Percentiles rank a stretch among this genome's conserved stretches.
phyloP scores from a whole-genome alignment of 2,329 filamentous ascomycete genomes.

The Sporothrix sp. region DNA sequence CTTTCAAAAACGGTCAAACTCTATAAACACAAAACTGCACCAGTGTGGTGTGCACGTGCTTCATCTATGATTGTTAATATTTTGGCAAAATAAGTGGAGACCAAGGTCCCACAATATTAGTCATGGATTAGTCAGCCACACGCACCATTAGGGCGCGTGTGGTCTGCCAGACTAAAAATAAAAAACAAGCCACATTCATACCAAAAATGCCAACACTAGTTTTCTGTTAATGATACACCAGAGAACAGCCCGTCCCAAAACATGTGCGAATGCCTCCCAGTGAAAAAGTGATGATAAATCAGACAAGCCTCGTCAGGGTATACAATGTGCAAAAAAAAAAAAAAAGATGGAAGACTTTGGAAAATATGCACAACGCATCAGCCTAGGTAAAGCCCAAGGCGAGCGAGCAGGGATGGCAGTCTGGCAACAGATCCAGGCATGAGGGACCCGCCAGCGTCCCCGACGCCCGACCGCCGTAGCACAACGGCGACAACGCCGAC shows the following conservation, averaged over 20 bases:
- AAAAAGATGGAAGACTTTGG: background rate
- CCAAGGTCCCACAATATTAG: no score
- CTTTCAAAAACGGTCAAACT: no score
- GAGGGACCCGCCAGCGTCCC: constrained; percentile 8
- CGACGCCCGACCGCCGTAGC: constrained; percentile 41
- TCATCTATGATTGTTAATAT: no score
- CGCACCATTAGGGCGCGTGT: no score
- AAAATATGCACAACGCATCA: background rate
- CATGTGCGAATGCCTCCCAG: no score
- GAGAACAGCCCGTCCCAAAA: background rate
- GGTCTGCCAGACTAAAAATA: no score
- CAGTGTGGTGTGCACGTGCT: no score
- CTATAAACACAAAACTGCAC: background rate
- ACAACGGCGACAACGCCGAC: constrained; percentile 61
- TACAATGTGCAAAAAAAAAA: background rate
- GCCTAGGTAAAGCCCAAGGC: constrained; percentile 7
- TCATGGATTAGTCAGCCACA: no score
- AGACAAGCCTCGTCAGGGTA: background rate
- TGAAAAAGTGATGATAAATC: background rate
- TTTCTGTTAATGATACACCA: no score
- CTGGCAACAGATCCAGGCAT: constrained; percentile 14
- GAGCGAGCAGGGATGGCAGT: constrained; percentile 18
- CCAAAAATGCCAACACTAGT: no score
- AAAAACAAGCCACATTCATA: no score
- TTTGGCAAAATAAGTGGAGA: no score